Conservation (phyloP, 1,284 basidiomycete species). For the Athelia psychrophila region DNA sequence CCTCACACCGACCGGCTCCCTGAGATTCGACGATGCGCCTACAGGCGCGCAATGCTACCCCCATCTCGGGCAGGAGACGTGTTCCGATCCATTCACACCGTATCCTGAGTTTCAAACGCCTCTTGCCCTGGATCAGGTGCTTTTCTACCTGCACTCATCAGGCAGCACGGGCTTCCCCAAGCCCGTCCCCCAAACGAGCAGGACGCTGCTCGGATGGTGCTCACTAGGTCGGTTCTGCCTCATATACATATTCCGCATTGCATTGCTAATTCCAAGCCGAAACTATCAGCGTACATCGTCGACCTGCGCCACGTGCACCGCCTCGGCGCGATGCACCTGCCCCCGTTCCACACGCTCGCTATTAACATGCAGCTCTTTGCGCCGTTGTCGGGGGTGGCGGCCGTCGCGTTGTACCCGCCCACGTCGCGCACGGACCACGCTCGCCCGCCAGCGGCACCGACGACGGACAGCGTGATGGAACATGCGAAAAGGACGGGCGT, state of each 20-base stretch:
- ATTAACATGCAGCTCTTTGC: conserved; percentile 18
- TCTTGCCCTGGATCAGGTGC: conserved; percentile 3
- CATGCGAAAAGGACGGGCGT: conserved; percentile 22
- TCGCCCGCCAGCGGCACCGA: conserved; percentile 20
- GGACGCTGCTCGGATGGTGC: conserved; percentile 7
- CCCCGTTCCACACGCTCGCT: conserved; percentile 25
- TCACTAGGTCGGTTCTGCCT: neutral
- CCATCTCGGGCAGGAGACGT: conserved; percentile 23
- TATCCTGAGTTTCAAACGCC: conserved; percentile 13
- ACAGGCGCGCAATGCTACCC: conserved; percentile 23
- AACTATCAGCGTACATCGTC: too few relatives aligned
- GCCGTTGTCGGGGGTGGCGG: conserved; percentile 14
- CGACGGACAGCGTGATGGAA: conserved; percentile 29
- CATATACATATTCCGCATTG: neutral
- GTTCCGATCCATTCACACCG: conserved; percentile 15
- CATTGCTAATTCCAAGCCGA: conserved; percentile 17
- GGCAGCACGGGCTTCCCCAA: conserved; percentile 24
- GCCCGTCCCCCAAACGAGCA: conserved; percentile 17
- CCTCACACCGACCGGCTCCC: conserved; percentile 8
- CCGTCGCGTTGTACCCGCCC: conserved; percentile 20
- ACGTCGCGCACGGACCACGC: neutral
- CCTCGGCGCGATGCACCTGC: conserved; percentile 28
- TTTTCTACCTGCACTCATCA: conserved; percentile 21
- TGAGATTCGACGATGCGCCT: conserved; percentile 21
- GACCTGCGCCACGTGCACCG: conserved; percentile 10